Percentiles rank a stretch among this genome's conserved stretches.
Conservation (phyloP, 1,284 basidiomycete genomes). For the Amylostereum areolatum region DNA sequence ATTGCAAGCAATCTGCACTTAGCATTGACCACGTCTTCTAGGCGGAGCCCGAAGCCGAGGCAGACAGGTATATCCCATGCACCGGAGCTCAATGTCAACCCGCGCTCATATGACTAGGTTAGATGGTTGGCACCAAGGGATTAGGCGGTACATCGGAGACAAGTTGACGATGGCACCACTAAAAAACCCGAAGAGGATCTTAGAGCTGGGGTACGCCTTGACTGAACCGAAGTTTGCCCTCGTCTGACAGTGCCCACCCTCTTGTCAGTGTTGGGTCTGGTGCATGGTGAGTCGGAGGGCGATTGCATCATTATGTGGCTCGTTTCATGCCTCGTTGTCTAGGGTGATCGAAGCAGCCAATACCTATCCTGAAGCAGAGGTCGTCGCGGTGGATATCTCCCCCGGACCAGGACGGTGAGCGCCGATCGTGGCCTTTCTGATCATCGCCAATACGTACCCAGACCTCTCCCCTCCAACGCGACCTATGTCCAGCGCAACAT, state of each 20-base stretch:
- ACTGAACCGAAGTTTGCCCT: too few species aligned
- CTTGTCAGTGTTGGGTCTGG: slow-evolving; percentile 6
- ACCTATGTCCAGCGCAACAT: slow-evolving; percentile 14
- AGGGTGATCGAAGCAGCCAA: slow-evolving; percentile 20
- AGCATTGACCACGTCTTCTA: neutral
- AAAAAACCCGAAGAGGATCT: slow-evolving; percentile 8
- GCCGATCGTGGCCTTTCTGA: neutral
- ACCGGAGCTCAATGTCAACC: neutral
- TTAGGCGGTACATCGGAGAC: slow-evolving; percentile 7
- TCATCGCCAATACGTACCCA: neutral
- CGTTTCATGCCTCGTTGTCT: neutral
- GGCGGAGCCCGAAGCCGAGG: neutral
- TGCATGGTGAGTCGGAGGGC: slow-evolving; percentile 2
- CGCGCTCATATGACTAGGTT: slow-evolving; percentile 2
- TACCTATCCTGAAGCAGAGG: slow-evolving; percentile 16
- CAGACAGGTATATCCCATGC: neutral
- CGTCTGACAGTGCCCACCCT: neutral
- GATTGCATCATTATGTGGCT: neutral
- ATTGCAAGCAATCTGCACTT: neutral
- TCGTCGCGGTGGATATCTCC: slow-evolving; percentile 16
- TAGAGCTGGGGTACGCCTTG: slow-evolving; percentile 10
- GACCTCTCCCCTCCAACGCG: slow-evolving; percentile 13
- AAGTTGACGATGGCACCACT: slow-evolving; percentile 8
- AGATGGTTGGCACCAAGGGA: slow-evolving; percentile 7
- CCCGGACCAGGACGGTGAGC: slow-evolving; percentile 14